Evolutionary conservation across 768 basidiomycete species (phyloP), one percentile per base, ranked within the genome.

Genomic region (Fistulinella prunicolor): DNA sequence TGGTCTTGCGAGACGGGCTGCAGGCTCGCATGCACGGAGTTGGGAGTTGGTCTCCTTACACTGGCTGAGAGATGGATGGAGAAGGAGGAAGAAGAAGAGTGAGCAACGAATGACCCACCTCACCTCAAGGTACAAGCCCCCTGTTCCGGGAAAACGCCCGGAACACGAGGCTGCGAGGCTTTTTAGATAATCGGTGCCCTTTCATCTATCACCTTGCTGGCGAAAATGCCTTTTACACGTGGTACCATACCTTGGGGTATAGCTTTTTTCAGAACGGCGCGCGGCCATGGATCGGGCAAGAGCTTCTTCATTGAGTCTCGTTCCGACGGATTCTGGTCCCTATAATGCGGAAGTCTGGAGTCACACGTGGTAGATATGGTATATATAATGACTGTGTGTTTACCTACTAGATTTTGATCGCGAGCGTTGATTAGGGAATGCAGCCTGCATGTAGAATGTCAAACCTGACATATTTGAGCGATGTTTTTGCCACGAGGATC

Each of bases 131-230:
- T 40, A 29, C 46, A 35, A 30, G 50, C 32, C 48, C 56, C 45
- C 53, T 47, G 46, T 53, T 45, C 48, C 42, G 28, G 34, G 26
- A 29, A 65, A 66, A 66, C 37, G 55, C 59, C 34, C 38, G 37
- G 12, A 50, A 54, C 64, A 64, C 50, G 64, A 66, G 64, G 64
- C 51, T 45, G 47, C 51, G 4, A 56, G 41, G 42, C 37, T 0
- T 47, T 60, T 65, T 65, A 55, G 62, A 63, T 66, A 60, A 66
- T 52, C 50, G 37, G 42, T 51, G 51, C 37, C 54, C 38, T 49
- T 30, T 48, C 37, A 29, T 52, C 45, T 44, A 58, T 63, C 56
- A 34, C 38, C 10, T 49, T 38, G 50, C 38, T 24, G 49, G 50
- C 44, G 38, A 43, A 59, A 60, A 63, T 47, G 54, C 42, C 38